Percentiles rank a stretch among this genome's conserved stretches.
Evolutionary conservation across 208 protist species (phyloP).

Genomic region (Tetramitus jugosus): DNA sequence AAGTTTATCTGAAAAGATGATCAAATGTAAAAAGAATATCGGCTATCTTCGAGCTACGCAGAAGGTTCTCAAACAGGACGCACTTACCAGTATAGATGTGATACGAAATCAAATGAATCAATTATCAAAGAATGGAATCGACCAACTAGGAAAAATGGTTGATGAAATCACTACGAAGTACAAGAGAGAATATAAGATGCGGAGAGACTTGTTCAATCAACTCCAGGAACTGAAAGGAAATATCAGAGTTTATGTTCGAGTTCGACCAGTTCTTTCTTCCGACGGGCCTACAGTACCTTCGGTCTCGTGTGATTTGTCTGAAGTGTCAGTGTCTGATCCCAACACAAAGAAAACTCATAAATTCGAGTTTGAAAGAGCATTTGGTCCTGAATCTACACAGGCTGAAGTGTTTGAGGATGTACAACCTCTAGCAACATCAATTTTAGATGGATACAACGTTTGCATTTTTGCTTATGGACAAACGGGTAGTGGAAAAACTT

Average conservation of each 20-base stretch:
- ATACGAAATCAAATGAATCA: neutral
- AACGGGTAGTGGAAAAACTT: too few relatives aligned
- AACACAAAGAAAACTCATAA: neutral
- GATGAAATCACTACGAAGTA: neutral
- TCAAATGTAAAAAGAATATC: neutral
- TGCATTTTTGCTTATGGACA: slow-evolving; percentile 57
- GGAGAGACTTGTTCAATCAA: neutral
- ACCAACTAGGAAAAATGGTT: neutral
- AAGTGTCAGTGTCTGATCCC: neutral
- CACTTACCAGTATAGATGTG: neutral
- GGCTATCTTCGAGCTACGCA: neutral
- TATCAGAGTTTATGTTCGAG: slow-evolving; percentile 31
- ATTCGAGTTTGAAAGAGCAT: slow-evolving; percentile 45
- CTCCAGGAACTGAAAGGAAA: slow-evolving; percentile 37
- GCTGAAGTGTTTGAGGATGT: slow-evolving; percentile 46
- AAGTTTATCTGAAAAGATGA: too few relatives aligned
- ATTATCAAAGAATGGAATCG: neutral
- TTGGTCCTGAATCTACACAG: slow-evolving; percentile 36
- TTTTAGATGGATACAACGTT: slow-evolving; percentile 53
- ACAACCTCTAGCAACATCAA: slow-evolving; percentile 40
- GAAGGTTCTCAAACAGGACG: neutral
- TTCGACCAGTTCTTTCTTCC: slow-evolving; percentile 22
- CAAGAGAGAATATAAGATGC: slow-evolving; percentile 9
- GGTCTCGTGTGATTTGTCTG: neutral
- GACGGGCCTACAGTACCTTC: neutral